phyloP scores from a whole-genome alignment of 768 basidiomycete species.

The Leccinum subtestaceum region DNA sequence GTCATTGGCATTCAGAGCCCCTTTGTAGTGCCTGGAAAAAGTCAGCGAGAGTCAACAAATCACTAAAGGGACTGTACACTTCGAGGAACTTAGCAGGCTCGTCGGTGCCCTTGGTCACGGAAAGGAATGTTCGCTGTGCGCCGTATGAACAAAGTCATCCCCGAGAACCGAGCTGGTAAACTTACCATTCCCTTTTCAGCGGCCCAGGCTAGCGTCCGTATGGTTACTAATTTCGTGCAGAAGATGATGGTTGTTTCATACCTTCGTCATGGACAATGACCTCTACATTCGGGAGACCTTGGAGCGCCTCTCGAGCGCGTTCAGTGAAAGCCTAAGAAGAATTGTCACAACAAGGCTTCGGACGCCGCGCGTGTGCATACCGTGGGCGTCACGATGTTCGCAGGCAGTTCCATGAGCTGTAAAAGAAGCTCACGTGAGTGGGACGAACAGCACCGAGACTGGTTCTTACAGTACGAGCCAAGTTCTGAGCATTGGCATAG shows the following conservation, averaged over 20 bases:
- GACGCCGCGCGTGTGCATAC: slow-evolving; percentile 33
- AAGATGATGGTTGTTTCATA: slow-evolving; percentile 24
- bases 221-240: neutral
- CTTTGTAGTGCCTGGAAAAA: slow-evolving; percentile 68
- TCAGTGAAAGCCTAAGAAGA: slow-evolving; percentile 60
- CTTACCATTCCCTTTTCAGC: slow-evolving; percentile 77
- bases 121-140: slow-evolving; percentile 73
- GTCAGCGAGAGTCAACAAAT: neutral
- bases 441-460: neutral
- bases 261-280: slow-evolving; percentile 74
- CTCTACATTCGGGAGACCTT: slow-evolving; percentile 63
- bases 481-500: slow-evolving; percentile 76
- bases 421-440: neutral
- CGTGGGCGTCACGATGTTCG: slow-evolving; percentile 83
- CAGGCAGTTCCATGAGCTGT: slow-evolving; percentile 82
- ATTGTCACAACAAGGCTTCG: neutral
- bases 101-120: slow-evolving; percentile 76
- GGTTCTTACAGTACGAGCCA: slow-evolving; percentile 64
- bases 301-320: slow-evolving; percentile 64
- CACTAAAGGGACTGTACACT: slow-evolving; percentile 46
- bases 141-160: neutral
- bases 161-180: neutral
- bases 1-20: slow-evolving; percentile 53
- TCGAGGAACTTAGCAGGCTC: slow-evolving; percentile 88
- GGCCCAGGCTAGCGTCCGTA: slow-evolving; percentile 62